Evolutionary conservation across 345 rosid species (phyloP).

Genomic region (Cardiospermum halicacabum): DNA sequence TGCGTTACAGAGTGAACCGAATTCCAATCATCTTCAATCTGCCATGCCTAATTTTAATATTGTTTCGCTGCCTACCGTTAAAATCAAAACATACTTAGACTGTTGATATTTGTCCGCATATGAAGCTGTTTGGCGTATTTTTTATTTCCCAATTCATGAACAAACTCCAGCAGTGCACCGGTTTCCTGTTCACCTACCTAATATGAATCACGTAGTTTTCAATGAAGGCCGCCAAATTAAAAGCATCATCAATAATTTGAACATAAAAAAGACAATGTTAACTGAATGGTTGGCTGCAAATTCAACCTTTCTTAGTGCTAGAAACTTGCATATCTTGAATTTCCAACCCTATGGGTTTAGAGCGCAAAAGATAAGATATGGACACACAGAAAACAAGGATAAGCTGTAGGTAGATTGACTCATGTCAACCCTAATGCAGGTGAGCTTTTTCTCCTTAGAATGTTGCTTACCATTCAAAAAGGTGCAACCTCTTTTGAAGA

Average conservation of each 20-base stretch:
- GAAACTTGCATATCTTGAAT: slow-evolving; percentile 1
- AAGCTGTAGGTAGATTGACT: too few species aligned
- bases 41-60: too few species aligned
- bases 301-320: background rate
- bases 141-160: slow-evolving; percentile 5
- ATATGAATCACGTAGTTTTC: background rate
- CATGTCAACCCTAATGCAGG: background rate
- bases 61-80: too few species aligned
- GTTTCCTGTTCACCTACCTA: background rate
- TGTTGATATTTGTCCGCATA: slow-evolving; percentile 3
- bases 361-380: background rate
- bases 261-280: background rate
- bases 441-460: background rate
- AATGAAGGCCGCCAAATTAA: background rate
- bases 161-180: background rate
- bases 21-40: too few species aligned
- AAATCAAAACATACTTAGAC: slow-evolving; percentile 9
- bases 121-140: slow-evolving; percentile 17
- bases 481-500: background rate
- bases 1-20: too few species aligned
- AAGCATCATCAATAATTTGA: background rate
- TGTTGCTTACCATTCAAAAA: background rate
- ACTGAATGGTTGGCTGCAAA: slow-evolving; percentile 9
- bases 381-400: too few species aligned
- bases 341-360: background rate